A percentile compares a stretch with the other conserved stretches of the same genome.
Evolutionary conservation across 371 early-diverging fungal genomes (phyloP).

Genomic region (Haplosporangium sp.): DNA sequence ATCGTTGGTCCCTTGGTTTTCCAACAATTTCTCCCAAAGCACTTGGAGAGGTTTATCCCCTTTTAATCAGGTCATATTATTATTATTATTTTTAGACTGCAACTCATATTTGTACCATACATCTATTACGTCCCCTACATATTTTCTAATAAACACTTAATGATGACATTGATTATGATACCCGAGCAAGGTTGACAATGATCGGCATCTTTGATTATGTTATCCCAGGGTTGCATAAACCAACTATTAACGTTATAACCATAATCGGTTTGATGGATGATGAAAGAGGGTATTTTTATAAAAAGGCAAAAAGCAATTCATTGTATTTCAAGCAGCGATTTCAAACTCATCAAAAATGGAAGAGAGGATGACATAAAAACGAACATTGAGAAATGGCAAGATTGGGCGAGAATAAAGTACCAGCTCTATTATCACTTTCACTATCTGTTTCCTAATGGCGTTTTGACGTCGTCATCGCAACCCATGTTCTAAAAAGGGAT

Average conservation of each 20-base stretch:
- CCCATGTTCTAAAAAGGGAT: not conserved
- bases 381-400: not conserved
- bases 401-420: constrained; percentile 12
- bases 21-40: constrained; percentile 27
- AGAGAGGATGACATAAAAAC: not conserved
- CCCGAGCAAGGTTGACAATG: not conserved
- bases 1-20: constrained; percentile 71
- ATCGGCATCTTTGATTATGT: too few species aligned
- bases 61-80: constrained; percentile 16
- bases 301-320: not conserved
- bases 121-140: not conserved
- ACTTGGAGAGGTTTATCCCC: constrained; percentile 32
- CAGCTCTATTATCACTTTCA: constrained; percentile 14
- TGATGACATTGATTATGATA: not conserved
- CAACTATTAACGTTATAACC: too few species aligned
- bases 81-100: not conserved
- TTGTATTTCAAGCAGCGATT: not conserved
- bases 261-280: too few species aligned
- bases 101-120: not conserved
- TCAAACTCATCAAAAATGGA: not conserved
- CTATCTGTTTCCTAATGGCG: not conserved
- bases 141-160: not conserved
- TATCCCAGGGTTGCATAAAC: too few species aligned
- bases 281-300: not conserved
- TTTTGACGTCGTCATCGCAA: not conserved